Base-by-base conservation (phyloP, 169 alveolate genomes). In the Cryptosporidium ubiquitum region DNA sequence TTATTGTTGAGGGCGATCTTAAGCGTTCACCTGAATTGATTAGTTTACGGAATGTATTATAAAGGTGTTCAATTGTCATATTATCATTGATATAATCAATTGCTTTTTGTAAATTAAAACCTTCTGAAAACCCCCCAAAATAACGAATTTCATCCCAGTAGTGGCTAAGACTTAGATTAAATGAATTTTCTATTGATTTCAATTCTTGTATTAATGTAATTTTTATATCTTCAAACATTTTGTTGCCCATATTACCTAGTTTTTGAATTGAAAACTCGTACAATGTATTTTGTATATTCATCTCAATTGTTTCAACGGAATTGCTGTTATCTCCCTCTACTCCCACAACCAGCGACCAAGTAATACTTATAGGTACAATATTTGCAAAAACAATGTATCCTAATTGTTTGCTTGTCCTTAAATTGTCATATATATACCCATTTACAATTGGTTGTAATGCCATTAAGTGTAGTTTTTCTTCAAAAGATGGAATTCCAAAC, bases 401-500 rank as follows among this genome's bases (percentile, higher is more conserved):
- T 29, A 79, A 37, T 44, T 79, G 74, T 12, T 40, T 37, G 39
- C 35, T 79, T 61, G 79, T 79, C 39, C 89, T 58, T 37, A 79
- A 58, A 40, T 42, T 61, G 23, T 79, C 89, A 39, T 79, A 79
- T 23, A 79, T 29, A 79, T 79, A 79, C 2, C 75, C 75, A 6
- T 79, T 75, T 9, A 79, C 29, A 44, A 61, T 39, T 20, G 89
- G 89, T 1, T 79, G 69, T 0, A 79, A 47, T 61, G 68, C 89
- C 89, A 79, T 57, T n/a, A 79, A 44, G 37, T 79, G 73, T 29
- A 79, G 9, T 79, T 16, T 79, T 39, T 79, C 89, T 66, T 79
- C 89, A 47, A 79, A 79, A 29, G 89, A 57, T 40, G 89, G 74
- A 29, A 44, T 23, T 61, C 89, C 89, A 47, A 79, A 79, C 26